Evolutionary conservation across 2,329 filamentous ascomycete genomes (phyloP), one percentile per base, ranked within the genome.

Genomic region (Didymella keratinophila): DNA sequence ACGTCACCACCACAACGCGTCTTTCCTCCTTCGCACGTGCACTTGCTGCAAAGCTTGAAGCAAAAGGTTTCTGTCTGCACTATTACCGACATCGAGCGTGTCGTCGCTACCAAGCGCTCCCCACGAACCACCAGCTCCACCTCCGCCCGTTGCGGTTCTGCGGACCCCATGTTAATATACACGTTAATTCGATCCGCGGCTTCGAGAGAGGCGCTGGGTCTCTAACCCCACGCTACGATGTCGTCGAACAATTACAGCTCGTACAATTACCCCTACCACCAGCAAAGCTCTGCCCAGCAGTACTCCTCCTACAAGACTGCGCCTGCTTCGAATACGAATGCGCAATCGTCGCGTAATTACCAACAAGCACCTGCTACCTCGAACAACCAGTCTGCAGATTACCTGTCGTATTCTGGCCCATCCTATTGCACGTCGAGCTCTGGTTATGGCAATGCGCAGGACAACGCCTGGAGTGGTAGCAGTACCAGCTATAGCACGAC

Each of bases 231-330:
- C n/a, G 37, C 7, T 47, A 34, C 16, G 10, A 76, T 76, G 72
- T 48, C 69, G 2, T 64, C 68, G 3, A 71, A 68, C 48, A 67
- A 69, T 25, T 69, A 73, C 57, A 66, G 64, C n/a, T 48, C 56
- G 6, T 71, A 74, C 52, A 69, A 61, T 12, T 70, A 72, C 49
- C 54, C 60, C 18, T 68, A 71, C 56, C 32, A 54, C 12, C 71
- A 71, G 37, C 73, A 72, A 44, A 71, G 56, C 52, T 65, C 71
- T n/a, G 61, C 69, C 12, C 70, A 69, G 42, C 66, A 69, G 36
- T 72, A 75, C 53, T 55, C 70, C 0, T 56, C 63, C 14, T 69
- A 72, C 37, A 67, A 71, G 50, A 69, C 71, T 10, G 64, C 67
- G 34, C 63, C 70, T 7, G 48, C 67, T 14, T 57, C 71, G 43